Percentiles rank a stretch among this genome's conserved stretches.
Conservation (phyloP, 352 stramenopile genomes). For the Phytophthora pluvialis region DNA sequence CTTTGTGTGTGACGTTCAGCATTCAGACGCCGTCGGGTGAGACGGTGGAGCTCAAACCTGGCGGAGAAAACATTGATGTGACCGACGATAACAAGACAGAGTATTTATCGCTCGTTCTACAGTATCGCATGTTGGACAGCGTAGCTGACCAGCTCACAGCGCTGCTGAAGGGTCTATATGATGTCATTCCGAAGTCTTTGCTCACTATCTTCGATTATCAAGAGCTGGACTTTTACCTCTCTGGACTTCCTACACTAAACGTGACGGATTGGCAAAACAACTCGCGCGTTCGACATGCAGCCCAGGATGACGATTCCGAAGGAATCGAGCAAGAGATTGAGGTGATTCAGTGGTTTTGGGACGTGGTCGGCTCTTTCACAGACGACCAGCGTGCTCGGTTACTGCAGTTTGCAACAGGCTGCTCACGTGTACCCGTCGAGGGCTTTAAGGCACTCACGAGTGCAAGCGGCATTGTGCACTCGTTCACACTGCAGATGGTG, state of each 20-base stretch:
- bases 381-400: constrained; percentile 95
- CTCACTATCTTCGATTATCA: constrained; percentile 94
- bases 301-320: constrained; percentile 52
- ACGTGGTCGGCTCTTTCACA: constrained; percentile 83
- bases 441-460: constrained; percentile 84
- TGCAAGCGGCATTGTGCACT: constrained; percentile 80
- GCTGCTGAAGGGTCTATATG: constrained; percentile 93
- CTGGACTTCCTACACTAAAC: constrained; percentile 83
- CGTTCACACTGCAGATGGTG: constrained; percentile 82
- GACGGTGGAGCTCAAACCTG: constrained; percentile 91
- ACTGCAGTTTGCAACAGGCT: constrained; percentile 98
- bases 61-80: constrained; percentile 91
- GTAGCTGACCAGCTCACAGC: constrained; percentile 90
- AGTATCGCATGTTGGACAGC: constrained; percentile 93
- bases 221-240: constrained; percentile 96
- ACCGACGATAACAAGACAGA: constrained; percentile 95
- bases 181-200: constrained; percentile 90
- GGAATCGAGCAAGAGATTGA: constrained; percentile 60
- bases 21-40: constrained; percentile 63
- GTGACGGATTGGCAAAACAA: constrained; percentile 89
- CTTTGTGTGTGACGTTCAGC: constrained; percentile 80
- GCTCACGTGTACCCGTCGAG: constrained; percentile 93
- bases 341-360: constrained; percentile 93
- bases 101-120: constrained; percentile 95
- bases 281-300: constrained; percentile 59